Evolutionary conservation across 768 basidiomycete species (phyloP), one percentile per base, ranked within the genome.

Genomic region (Lentinula boryana): DNA sequence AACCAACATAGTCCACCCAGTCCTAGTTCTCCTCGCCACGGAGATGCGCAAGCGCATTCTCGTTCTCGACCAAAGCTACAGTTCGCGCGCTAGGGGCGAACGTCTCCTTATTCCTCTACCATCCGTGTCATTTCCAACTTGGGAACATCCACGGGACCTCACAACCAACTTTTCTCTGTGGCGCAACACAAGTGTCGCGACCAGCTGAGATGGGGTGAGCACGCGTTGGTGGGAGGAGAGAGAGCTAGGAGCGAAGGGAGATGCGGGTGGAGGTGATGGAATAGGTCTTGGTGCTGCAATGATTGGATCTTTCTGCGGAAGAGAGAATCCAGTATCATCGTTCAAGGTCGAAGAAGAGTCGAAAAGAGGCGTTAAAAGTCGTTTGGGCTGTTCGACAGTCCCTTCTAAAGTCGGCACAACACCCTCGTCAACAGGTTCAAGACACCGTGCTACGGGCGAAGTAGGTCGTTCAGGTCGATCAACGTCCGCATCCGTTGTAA

Each of bases 141-240:
- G 43, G 48, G 44, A 32, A 58, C 23, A 51, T 51, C 58, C 50
- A 33, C 58, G 44, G 32, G 58, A 40, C 21, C 58, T 46, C 32
- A 52, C 27, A 43, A 49, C 48, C 50, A 38, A 9, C 40, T 52
- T 60, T 46, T 60, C 58, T 36, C 58, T 51, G n/a, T 60, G 58
- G 12, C 58, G 58, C 27, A 60, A 32, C 48, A 60, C 58, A 52
- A 60, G 58, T 41, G 58, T 60, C 5, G 58, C 58, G 36, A 60
- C 58, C 15, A 60, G 58, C 23, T 60, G 58, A 18, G 58, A 49
- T 21, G 58, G 58, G 40, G 5, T 52, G 50, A 60, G 58, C 21
- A 60, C 50, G 12, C 49, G 58, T 33, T 49, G 49, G 21, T 40
- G 49, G 50, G 58, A 60, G 31, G 58, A 50, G 1, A n/a, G 38